Evolutionary conservation across 176 grass and related monocot species (phyloP).

Genomic region (Oryza brachyantha): DNA sequence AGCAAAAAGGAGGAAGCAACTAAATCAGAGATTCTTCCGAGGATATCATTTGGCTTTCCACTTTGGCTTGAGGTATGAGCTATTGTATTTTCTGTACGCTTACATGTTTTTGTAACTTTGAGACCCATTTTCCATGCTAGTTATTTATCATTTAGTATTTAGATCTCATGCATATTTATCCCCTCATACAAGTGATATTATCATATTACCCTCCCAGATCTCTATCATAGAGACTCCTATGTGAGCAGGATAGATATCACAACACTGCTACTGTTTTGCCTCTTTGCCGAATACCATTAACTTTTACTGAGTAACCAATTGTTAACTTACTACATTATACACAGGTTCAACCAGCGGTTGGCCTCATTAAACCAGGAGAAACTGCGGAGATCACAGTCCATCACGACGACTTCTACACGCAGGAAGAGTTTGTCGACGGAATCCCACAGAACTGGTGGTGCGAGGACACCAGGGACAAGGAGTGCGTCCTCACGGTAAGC

Average conservation of each 20-base stretch:
- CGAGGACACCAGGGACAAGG: conserved; percentile 81
- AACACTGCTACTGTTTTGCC: not conserved
- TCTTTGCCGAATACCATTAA: not conserved
- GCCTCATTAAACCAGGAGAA: conserved; percentile 74
- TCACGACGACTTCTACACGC: conserved; percentile 78
- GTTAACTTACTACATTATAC: not conserved
- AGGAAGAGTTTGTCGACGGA: conserved; percentile 85
- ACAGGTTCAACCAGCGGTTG: conserved; percentile 73
- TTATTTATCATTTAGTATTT: not conserved
- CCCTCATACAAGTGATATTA: not conserved
- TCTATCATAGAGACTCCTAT: too few relatives aligned
- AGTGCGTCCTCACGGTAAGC: conserved; percentile 56
- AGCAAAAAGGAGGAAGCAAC: conserved; percentile 51
- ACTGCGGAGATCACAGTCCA: conserved; percentile 69
- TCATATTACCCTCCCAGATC: not conserved
- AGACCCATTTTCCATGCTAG: not conserved
- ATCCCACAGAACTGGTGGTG: conserved; percentile 95
- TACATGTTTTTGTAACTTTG: not conserved
- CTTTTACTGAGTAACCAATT: not conserved
- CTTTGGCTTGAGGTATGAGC: conserved; percentile 84
- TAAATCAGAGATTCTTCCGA: conserved; percentile 58
- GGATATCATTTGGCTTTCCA: conserved; percentile 89
- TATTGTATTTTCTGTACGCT: not conserved
- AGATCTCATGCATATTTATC: not conserved
- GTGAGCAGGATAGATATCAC: not conserved